Evolutionary conservation across 352 stramenopile species (phyloP), one percentile per base, ranked within the genome.

Genomic region (Saprolegnia parasitica): DNA sequence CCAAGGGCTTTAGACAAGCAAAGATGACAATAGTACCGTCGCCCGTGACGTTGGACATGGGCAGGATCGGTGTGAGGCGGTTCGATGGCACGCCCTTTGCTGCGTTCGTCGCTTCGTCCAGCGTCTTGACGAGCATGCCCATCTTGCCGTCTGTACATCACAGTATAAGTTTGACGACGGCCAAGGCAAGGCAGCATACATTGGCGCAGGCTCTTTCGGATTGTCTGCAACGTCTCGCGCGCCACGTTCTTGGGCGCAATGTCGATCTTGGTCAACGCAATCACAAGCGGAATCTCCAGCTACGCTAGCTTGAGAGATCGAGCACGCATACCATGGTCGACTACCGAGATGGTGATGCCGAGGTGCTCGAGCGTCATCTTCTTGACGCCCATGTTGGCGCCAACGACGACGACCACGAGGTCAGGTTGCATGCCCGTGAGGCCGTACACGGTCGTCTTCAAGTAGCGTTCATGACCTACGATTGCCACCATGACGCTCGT

Each of bases 401-500:
- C 93, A 1, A 97, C 81, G 0, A 99, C 84, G 21, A 99, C 94
- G 2, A 98, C 81, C 10, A 94, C 89, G 64, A 98, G 96, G 78
- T 99, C 95, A 6, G 95, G 93, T 73, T 98, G 93, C 80, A 98
- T 98, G 32, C 92, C 96, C 15, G 96, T 99, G 35, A 99, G 90
- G 8, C 97, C 97, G 81, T 98, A 98, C 55, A 99, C 97, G 20
- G 97, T 99, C 42, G 97, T 99, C 83, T 99, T 99, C 45, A 99
- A 83, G 79, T 99, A 99, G 72, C 98, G 98, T 70, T 99, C 96
- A 74, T 99, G 97, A 15, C 97, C 91, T 71, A 71, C 5, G 37
- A 39, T 26, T n/a, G 23, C 0, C n/a, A 60, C 60, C 26, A 68
- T 24, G 16, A 54, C 46, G n/a, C 6, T 23, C 23, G 20, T 20